Evolutionary conservation across 2,329 filamentous ascomycete species (phyloP).

Genomic region (Penicillium crustosum): DNA sequence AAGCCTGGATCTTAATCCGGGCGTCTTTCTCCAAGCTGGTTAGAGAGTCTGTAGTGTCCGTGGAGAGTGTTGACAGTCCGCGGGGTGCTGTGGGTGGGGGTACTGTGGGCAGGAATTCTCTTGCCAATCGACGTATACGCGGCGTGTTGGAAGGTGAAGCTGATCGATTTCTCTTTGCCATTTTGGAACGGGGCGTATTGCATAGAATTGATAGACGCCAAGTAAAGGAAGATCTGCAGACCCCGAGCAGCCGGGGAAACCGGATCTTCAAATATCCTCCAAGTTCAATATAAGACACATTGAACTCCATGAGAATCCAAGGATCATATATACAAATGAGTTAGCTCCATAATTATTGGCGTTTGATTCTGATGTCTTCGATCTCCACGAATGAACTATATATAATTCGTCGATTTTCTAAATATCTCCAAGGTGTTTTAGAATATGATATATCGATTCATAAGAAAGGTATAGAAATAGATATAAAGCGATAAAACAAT

Average conservation of each 20-base stretch:
- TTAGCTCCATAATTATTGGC: too few relatives aligned
- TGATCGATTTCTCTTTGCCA: too few relatives aligned
- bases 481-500: not conserved
- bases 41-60: not conserved
- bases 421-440: not conserved
- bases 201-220: too few relatives aligned
- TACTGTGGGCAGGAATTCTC: not conserved
- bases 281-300: too few relatives aligned
- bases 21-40: not conserved
- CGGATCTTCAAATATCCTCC: too few relatives aligned
- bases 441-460: not conserved
- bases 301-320: too few relatives aligned
- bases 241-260: too few relatives aligned
- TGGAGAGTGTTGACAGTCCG: not conserved
- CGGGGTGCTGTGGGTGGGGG: not conserved
- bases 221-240: too few relatives aligned
- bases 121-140: not conserved
- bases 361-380: too few relatives aligned
- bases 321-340: too few relatives aligned
- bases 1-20: not conserved
- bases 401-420: not conserved
- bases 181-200: too few relatives aligned
- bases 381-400: not conserved
- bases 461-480: not conserved
- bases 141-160: not conserved